Evolutionary conservation across 345 rosid genomes (phyloP).

Genomic region (Erucastrum elatum): DNA sequence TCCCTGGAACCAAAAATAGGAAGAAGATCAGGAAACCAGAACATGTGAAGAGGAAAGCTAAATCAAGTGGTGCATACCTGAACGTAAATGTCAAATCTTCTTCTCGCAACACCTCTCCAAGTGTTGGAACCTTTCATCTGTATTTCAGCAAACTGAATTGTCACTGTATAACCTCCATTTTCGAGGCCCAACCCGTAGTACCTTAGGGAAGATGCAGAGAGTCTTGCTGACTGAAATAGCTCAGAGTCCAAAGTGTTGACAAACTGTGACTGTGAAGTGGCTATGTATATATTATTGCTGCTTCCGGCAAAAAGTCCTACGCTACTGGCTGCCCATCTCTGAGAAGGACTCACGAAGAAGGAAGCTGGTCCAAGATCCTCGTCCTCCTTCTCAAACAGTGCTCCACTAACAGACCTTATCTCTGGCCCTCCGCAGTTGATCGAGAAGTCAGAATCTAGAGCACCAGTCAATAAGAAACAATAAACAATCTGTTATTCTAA

Average conservation of each 20-base stretch:
- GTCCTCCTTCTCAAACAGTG: constrained; percentile 53
- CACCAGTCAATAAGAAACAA: not conserved
- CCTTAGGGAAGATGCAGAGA: constrained; percentile 43
- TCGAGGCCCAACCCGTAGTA: constrained; percentile 45
- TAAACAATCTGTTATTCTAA: not conserved
- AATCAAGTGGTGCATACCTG: constrained; percentile 37
- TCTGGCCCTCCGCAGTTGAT: constrained; percentile 66
- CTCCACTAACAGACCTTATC: constrained; percentile 41
- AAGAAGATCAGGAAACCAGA: not conserved
- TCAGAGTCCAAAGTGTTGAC: constrained; percentile 41
- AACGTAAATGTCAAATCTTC: constrained; percentile 50
- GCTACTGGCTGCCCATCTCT: constrained; percentile 61
- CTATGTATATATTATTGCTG: constrained; percentile 25
- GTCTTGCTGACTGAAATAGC: constrained; percentile 46
- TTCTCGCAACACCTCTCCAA: constrained; percentile 49
- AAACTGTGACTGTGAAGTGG: constrained; percentile 33
- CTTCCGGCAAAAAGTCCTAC: constrained; percentile 47
- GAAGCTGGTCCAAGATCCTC: constrained; percentile 61
- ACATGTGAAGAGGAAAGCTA: not conserved
- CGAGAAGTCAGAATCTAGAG: constrained; percentile 19
- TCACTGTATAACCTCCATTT: constrained; percentile 31
- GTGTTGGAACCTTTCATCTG: constrained; percentile 9
- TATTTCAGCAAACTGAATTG: constrained; percentile 36
- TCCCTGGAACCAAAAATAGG: constrained; percentile 36
- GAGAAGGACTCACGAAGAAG: constrained; percentile 40